Evolutionary conservation across 2,329 filamentous ascomycete genomes (phyloP), one percentile per base, ranked within the genome.

Genomic region (Aaosphaeria arxii): DNA sequence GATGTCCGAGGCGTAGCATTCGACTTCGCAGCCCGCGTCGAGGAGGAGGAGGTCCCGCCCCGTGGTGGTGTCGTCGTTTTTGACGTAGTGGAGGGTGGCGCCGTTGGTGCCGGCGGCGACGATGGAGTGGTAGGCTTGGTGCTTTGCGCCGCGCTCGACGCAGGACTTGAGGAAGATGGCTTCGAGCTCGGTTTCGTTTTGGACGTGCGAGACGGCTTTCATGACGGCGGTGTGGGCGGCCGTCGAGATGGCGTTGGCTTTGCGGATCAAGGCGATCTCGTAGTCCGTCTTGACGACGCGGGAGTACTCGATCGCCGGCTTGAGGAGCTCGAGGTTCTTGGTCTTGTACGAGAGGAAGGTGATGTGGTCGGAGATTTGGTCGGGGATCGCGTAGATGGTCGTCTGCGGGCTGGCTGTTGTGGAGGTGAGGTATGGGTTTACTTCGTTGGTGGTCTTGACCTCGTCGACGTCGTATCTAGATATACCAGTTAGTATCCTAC

Each of bases 121-220:
- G 61, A 97, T 96, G 51, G 87, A 86, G 56, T 88, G 83, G 71
- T 97, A 97, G 1, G 92, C 86, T 76, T 95, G 90, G 59, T 94
- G 84, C 64, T 85, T 86, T 45, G 87, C 87, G 28, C 88, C 88
- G 51, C 86, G 79, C 44, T 85, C 80, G 50, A 94, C 82, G 67
- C 89, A 95, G 30, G 80, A 78, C 64, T 89, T 84, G 7, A 95
- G 70, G 66, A 96, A 96, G 1, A 85, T 72, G 1, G 85, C 91
- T 67, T 95, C 87, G 31, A 96, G 82, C 67, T 96, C 88, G 32
- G 83, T 79, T 76, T 97, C 91, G 61, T 90, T 92, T 55, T 76
- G 77, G 28, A 86, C 88, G 29, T 76, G 74, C 55, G 77, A 80
- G 32, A 87, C 87, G 32, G 73, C 71, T 29, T 64, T 63, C 48